Base-by-base conservation (phyloP, 805 yeast species). In the Starmerella khaoyaiensis region DNA sequence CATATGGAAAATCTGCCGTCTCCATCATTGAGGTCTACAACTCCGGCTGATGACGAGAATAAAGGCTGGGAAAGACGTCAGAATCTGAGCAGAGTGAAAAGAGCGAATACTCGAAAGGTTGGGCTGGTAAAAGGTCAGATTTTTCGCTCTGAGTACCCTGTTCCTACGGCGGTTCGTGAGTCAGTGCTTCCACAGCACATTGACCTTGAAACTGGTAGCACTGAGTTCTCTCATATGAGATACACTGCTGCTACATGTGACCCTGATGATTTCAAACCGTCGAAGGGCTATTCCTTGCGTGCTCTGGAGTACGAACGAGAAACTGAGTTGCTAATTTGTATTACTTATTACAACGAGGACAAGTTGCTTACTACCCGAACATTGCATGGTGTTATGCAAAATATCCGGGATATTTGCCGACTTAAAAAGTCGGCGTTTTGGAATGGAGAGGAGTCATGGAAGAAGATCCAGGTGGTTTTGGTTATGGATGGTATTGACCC, bases 321-420 rank as follows among this genome's bases (percentile, higher is more conserved):
- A 36, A 74, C 79, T 0, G 80, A 74, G 54, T 56, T 74, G 53
- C 64, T 74, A 60, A 63, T 74, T 36, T 76, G 75, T 18, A 55
- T 74, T 42, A 74, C 80, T 23, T 74, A 74, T 70, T 74, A 74
- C 53, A 74, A 74, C 51, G 80, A 74, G 54, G 79, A 74, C 57
- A 77, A 74, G 54, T 60, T 67, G 27, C 58, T 75, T 35, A 64
- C 74, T 29, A 76, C 78, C 0, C 59, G 78, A 25, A 73, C 79
- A 4, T 58, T 74, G 47, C 71, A 73, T 48, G 80, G 78, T 15
- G 68, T 74, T 5, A 73, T 74, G 64, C 72, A 72, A 43, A 74
- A 74, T 52, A 68, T 74, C 45, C 67, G 75, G 42, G 74, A 74
- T 48, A 64, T 74, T 41, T 69, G 72, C 66, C 66, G 55, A 53